phyloP scores from a whole-genome alignment of 192 early-diverging fungal genomes.

The Backusella parvicylindrica region DNA sequence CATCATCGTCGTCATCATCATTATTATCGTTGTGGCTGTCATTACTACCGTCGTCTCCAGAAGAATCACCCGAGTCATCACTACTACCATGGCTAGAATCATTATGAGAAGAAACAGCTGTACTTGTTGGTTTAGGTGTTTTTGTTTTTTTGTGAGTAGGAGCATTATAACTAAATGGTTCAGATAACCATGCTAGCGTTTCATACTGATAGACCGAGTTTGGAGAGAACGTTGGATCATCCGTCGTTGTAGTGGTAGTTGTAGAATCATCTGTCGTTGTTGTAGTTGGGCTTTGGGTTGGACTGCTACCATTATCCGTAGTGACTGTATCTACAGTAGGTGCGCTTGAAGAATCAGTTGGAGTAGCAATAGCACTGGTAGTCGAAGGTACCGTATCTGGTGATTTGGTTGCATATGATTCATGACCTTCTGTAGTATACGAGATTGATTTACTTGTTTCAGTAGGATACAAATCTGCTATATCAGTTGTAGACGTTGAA shows the following conservation, averaged over 20 bases:
- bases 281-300: background rate
- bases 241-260: background rate
- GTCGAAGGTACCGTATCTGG: background rate
- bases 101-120: background rate
- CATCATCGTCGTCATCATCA: background rate
- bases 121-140: background rate
- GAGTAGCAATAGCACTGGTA: background rate
- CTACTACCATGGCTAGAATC: background rate
- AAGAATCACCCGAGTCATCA: background rate
- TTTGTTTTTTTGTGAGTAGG: background rate
- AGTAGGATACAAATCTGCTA: background rate
- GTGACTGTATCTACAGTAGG: background rate
- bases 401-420: background rate
- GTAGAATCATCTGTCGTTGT: background rate
- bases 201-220: constrained; percentile 20
- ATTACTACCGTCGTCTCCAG: background rate
- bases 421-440: background rate
- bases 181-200: constrained; percentile 22
- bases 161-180: constrained; percentile 15
- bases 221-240: background rate
- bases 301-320: background rate
- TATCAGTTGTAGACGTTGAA: background rate
- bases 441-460: background rate
- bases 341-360: background rate
- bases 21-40: background rate